phyloP scores from a whole-genome alignment of 129 eudicot species.

The Centrapalus pauciflorus region DNA sequence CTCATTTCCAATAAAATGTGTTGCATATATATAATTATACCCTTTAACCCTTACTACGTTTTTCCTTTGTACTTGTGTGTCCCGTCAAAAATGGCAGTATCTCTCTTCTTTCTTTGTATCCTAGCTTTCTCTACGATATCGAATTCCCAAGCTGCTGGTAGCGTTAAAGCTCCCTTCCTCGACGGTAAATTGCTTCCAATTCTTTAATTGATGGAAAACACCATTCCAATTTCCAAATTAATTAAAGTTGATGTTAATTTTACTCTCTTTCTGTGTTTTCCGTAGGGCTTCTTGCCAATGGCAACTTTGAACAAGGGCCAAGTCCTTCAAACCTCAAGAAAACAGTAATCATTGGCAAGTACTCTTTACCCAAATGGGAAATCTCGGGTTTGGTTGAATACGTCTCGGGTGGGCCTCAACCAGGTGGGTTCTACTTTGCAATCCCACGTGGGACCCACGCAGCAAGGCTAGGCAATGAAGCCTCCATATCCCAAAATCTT shows the following conservation, averaged over 20 bases:
- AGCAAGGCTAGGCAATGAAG: conserved; percentile 56
- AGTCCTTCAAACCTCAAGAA: conserved; percentile 30
- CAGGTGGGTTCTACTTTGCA: conserved; percentile 47
- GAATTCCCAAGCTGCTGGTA: conserved; percentile 5
- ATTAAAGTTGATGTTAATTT: no score
- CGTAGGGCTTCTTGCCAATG: conserved; percentile 40
- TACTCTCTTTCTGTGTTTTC: neutral
- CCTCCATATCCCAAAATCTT: conserved; percentile 42
- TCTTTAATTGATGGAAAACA: no score
- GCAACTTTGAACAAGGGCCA: conserved; percentile 35
- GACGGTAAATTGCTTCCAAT: conserved; percentile 25
- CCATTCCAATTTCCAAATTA: no score
- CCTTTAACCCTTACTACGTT: neutral
- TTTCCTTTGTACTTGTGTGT: neutral
- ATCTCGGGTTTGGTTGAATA: conserved; percentile 42
- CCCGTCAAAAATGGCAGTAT: conserved; percentile 1
- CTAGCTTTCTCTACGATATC: neutral
- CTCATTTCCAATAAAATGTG: conserved; percentile 13
- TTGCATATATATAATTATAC: conserved; percentile 17
- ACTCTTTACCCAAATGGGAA: conserved; percentile 38
- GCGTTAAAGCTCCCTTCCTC: neutral
- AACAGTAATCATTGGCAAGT: conserved; percentile 27
- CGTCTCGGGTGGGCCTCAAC: conserved; percentile 51
- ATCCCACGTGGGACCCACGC: conserved; percentile 57
- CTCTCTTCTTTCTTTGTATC: conserved; percentile 6